phyloP scores from a whole-genome alignment of 2,329 filamentous ascomycete species.

The Pseudogymnoascus verrucosus region DNA sequence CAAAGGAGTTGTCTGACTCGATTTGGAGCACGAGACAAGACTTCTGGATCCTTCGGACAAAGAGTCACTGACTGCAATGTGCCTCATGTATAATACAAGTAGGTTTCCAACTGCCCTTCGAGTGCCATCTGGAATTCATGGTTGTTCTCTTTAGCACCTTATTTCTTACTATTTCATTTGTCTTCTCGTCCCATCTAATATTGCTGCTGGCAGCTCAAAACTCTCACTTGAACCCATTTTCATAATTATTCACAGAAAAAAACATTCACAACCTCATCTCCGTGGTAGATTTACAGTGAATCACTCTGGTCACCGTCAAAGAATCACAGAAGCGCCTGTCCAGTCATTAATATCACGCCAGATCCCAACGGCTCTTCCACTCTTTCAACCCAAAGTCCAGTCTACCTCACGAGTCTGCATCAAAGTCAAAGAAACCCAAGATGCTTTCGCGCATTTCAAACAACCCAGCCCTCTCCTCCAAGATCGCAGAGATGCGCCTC shows the following conservation, averaged over 20 bases:
- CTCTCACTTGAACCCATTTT: not conserved
- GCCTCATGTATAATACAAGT: conserved; percentile 1
- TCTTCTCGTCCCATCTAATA: not conserved
- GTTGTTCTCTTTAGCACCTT: not conserved
- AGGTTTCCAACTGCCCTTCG: not conserved
- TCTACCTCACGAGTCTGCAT: not conserved
- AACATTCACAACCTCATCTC: not conserved
- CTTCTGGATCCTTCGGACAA: not conserved
- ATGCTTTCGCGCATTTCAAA: conserved; percentile 18
- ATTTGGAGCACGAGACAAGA: not conserved
- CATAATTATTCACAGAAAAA: conserved; percentile 1
- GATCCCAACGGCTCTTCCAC: not conserved
- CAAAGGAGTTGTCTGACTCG: conserved; percentile 8
- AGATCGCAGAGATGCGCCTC: conserved; percentile 58
- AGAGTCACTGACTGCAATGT: not conserved
- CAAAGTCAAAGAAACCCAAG: not conserved
- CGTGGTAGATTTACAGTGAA: not conserved
- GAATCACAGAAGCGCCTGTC: not conserved
- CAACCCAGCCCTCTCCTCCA: conserved; percentile 48
- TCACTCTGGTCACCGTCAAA: not conserved
- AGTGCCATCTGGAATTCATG: not conserved
- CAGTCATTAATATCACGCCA: conserved; percentile 1
- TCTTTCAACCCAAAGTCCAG: not conserved
- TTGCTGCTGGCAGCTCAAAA: not conserved
- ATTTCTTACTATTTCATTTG: not conserved